These are phyloP conservation scores for Serendipita sp. DNA, from an alignment of 1,284 basidiomycete species.

Conservation along the genomic window DNA sequence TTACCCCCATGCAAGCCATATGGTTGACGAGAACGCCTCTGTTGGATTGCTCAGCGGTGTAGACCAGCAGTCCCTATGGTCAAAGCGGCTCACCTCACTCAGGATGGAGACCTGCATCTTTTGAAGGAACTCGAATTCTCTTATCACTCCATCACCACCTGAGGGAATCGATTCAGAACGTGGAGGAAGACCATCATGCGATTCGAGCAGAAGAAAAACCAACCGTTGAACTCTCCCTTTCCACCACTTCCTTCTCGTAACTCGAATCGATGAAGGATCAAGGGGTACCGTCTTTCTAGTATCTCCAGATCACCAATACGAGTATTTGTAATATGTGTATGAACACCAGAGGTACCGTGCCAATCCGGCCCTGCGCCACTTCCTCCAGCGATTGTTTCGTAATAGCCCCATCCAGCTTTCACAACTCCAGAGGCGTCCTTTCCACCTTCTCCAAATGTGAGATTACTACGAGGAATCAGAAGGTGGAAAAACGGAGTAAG, in stretches of 20 bases:
- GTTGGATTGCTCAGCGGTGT: conserved; percentile 10
- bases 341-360: conserved; percentile 81
- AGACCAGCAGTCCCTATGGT: not conserved
- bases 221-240: conserved; percentile 57
- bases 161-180: too few relatives aligned
- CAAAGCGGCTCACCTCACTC: conserved; percentile 44
- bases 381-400: conserved; percentile 92
- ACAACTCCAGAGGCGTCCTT: conserved; percentile 69
- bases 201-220: too few relatives aligned
- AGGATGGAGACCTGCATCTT: conserved; percentile 77
- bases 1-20: conserved; percentile 85
- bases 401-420: conserved; percentile 83
- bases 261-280: conserved; percentile 73
- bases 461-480: conserved; percentile 38
- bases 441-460: conserved; percentile 84
- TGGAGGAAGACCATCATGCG: too few relatives aligned
- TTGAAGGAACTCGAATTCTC: conserved; percentile 81
- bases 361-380: conserved; percentile 82
- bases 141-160: conserved; percentile 67
- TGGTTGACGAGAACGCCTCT: conserved; percentile 78
- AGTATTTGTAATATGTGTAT: conserved; percentile 89
- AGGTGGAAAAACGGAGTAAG: not conserved
- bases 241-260: conserved; percentile 69
- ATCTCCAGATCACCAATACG: conserved; percentile 88
- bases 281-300: conserved; percentile 80